Evolutionary conservation across 345 rosid genomes (phyloP).

Genomic region (Angophora floribunda): DNA sequence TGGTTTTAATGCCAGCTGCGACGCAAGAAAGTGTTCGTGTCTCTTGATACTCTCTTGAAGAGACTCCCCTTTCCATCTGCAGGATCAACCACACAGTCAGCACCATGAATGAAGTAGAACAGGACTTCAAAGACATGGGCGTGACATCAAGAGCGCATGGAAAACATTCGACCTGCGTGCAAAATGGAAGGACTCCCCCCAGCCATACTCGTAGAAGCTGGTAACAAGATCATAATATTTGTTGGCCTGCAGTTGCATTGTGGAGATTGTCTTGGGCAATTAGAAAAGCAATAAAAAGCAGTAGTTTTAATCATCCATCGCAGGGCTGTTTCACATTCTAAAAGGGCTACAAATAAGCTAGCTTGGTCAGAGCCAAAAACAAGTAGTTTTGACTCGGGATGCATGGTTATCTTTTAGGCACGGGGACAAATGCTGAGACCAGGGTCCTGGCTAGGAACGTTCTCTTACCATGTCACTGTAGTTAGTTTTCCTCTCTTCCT

Average conservation of each 20-base stretch:
- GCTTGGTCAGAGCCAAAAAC: background rate
- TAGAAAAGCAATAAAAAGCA: background rate
- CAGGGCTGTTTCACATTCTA: background rate
- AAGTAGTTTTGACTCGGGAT: background rate
- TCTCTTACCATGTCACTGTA: constrained; percentile 81
- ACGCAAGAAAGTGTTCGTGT: constrained; percentile 90
- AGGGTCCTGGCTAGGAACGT: too few relatives aligned
- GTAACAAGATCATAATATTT: constrained; percentile 95
- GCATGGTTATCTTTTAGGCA: too few relatives aligned
- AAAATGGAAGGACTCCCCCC: constrained; percentile 99
- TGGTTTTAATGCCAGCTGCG: constrained; percentile 81
- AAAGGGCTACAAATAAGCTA: background rate
- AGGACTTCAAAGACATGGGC: background rate
- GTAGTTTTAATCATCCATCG: background rate
- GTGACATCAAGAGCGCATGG: background rate
- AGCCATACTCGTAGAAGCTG: constrained; percentile 93
- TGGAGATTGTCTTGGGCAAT: background rate
- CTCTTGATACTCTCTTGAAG: constrained; percentile 89
- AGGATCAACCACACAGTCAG: background rate
- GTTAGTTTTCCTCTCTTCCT: constrained; percentile 77
- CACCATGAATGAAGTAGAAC: background rate
- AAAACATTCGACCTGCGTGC: constrained; percentile 54
- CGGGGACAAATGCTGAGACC: background rate
- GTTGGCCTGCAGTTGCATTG: constrained; percentile 47
- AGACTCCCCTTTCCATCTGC: constrained; percentile 86